These are phyloP conservation scores for Cunninghamia lanceolata DNA, from an alignment of 75 land plant genomes.

Conservation along the genomic window DNA sequence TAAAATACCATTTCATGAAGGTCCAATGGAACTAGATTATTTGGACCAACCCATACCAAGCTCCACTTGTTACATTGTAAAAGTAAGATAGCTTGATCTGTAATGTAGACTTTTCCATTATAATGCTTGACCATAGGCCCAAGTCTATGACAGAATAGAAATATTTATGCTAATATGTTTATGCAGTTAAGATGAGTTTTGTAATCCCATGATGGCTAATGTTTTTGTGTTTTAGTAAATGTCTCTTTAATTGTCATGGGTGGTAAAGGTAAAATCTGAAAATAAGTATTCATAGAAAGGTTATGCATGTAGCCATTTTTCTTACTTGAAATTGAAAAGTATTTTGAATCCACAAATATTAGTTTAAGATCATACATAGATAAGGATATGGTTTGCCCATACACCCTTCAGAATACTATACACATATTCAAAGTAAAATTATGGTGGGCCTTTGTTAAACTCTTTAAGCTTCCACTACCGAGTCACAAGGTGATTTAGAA, in stretches of 20 bases:
- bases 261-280: constrained; percentile 23
- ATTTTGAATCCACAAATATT: constrained; percentile 39
- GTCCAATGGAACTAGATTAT: constrained; percentile 41
- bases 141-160: constrained; percentile 13
- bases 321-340: constrained; percentile 50
- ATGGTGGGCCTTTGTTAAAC: too few species aligned
- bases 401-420: too few species aligned
- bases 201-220: constrained; percentile 61
- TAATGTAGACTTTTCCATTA: background rate
- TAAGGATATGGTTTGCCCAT: too few species aligned
- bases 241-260: constrained; percentile 47
- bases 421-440: too few species aligned
- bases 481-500: too few species aligned
- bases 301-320: constrained; percentile 61
- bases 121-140: constrained; percentile 11
- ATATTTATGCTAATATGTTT: constrained; percentile 20
- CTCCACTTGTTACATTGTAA: constrained; percentile 33
- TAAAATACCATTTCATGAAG: too few species aligned
- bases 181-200: constrained; percentile 47
- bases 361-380: constrained; percentile 41
- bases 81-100: constrained; percentile 20
- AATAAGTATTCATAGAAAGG: constrained; percentile 41
- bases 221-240: constrained; percentile 29
- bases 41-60: constrained; percentile 51
- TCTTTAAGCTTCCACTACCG: too few species aligned